Conservation (phyloP, 345 rosid genomes). For the Moringa oleifera region DNA sequence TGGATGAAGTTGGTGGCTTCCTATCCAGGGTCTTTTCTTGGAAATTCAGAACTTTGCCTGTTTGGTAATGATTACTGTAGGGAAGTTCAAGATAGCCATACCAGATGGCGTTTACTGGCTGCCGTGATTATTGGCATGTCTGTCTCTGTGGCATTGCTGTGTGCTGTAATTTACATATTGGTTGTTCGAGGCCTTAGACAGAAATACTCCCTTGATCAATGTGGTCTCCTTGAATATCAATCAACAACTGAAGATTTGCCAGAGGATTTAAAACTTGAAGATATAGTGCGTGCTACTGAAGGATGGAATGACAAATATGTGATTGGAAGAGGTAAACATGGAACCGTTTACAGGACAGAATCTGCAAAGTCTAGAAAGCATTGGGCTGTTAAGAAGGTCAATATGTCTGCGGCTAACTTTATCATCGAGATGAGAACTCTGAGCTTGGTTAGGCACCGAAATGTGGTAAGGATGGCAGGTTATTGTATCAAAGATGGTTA, state of each 20-base stretch:
- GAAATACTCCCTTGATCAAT: slow-evolving; percentile 13
- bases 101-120: slow-evolving; percentile 17
- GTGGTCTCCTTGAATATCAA: slow-evolving; percentile 20
- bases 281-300: slow-evolving; percentile 31
- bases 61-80: slow-evolving; percentile 11
- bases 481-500: slow-evolving; percentile 27
- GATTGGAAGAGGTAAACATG: slow-evolving; percentile 41
- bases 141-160: slow-evolving; percentile 25
- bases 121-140: slow-evolving; percentile 18
- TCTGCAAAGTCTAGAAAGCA: slow-evolving; percentile 17
- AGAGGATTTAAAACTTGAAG: slow-evolving; percentile 27
- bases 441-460: slow-evolving; percentile 29
- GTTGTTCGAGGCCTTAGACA: slow-evolving; percentile 12
- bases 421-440: slow-evolving; percentile 26
- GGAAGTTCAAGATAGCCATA: slow-evolving; percentile 10
- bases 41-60: slow-evolving; percentile 29
- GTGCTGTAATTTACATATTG: slow-evolving; percentile 17
- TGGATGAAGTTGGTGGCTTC: slow-evolving; percentile 27
- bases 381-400: slow-evolving; percentile 41
- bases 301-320: slow-evolving; percentile 29
- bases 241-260: slow-evolving; percentile 26
- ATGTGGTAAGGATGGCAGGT: slow-evolving; percentile 29
- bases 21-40: slow-evolving; percentile 28
- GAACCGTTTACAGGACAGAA: slow-evolving; percentile 34
- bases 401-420: slow-evolving; percentile 24